phyloP scores from a whole-genome alignment of 1,284 basidiomycete genomes.

The Volvariella volvacea region DNA sequence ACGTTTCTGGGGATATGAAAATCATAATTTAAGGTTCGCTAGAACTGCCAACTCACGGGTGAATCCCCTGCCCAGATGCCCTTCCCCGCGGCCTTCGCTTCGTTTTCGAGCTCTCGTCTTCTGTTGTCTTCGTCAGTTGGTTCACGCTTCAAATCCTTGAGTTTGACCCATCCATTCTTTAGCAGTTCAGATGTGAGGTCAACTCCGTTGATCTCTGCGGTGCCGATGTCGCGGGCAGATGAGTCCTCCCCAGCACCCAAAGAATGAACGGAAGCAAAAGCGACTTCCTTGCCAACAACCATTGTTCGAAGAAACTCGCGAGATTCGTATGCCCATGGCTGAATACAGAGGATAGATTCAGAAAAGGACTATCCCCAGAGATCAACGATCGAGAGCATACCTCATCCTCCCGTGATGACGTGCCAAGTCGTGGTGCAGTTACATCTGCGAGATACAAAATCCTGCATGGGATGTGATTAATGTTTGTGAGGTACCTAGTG shows the following conservation, averaged over 20 bases:
- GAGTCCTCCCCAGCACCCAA: slow-evolving; percentile 49
- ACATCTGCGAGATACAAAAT: slow-evolving; percentile 85
- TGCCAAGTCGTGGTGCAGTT: slow-evolving; percentile 76
- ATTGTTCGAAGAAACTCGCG: slow-evolving; percentile 87
- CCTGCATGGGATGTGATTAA: slow-evolving; percentile 31
- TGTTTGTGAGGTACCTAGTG: slow-evolving; percentile 10
- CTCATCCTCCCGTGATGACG: slow-evolving; percentile 80
- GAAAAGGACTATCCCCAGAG: neutral
- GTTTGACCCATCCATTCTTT: slow-evolving; percentile 84
- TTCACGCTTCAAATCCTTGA: slow-evolving; percentile 81
- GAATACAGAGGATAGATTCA: slow-evolving; percentile 8
- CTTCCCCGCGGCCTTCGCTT: slow-evolving; percentile 71
- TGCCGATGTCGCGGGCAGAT: slow-evolving; percentile 69
- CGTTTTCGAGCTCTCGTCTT: slow-evolving; percentile 68
- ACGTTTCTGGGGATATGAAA: slow-evolving; percentile 47
- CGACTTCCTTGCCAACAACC: slow-evolving; percentile 84
- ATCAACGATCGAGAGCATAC: slow-evolving; percentile 31
- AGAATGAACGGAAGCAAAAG: slow-evolving; percentile 72
- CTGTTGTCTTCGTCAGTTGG: slow-evolving; percentile 74
- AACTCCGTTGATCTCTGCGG: slow-evolving; percentile 58
- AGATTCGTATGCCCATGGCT: slow-evolving; percentile 90
- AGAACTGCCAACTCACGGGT: neutral
- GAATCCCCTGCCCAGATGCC: slow-evolving; percentile 77
- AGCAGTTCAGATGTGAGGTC: slow-evolving; percentile 81
- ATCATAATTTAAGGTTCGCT: slow-evolving; percentile 3